Percentiles rank a stretch among this genome's conserved stretches.
phyloP scores from a whole-genome alignment of 2,329 filamentous ascomycete genomes.

The Fusarium brevicatenulatum region DNA sequence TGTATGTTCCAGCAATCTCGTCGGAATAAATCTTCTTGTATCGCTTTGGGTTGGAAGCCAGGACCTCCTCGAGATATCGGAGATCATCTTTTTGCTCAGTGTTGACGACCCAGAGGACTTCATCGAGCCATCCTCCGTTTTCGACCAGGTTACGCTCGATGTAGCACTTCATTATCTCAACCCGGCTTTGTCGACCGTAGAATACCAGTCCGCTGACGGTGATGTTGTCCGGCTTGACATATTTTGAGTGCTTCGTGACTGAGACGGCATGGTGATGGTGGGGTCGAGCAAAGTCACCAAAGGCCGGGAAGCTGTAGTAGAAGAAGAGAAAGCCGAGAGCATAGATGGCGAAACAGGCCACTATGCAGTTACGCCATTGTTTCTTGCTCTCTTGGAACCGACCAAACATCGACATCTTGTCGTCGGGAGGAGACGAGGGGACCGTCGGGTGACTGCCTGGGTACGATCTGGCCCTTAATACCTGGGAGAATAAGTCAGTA shows the following conservation, averaged over 20 bases:
- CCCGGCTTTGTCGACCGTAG: slow-evolving; percentile 29
- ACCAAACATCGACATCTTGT: not conserved
- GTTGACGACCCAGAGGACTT: slow-evolving; percentile 34
- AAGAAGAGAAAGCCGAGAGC: not conserved
- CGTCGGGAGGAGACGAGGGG: not conserved
- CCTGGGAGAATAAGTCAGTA: not conserved
- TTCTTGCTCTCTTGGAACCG: slow-evolving; percentile 6
- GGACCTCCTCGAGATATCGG: slow-evolving; percentile 26
- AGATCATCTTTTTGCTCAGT: slow-evolving; percentile 14
- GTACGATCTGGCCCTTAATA: not conserved
- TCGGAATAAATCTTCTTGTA: slow-evolving; percentile 28
- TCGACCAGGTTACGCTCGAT: slow-evolving; percentile 34
- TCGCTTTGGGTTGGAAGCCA: slow-evolving; percentile 22
- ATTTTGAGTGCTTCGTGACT: not conserved
- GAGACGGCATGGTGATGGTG: not conserved
- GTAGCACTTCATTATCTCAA: slow-evolving; percentile 30
- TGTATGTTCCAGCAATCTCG: slow-evolving; percentile 12
- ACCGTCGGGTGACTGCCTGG: not conserved
- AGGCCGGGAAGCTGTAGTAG: not conserved
- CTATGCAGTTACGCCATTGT: not conserved
- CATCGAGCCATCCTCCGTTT: slow-evolving; percentile 34
- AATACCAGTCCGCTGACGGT: slow-evolving; percentile 32
- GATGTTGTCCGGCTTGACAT: slow-evolving; percentile 22
- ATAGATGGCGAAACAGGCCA: not conserved
- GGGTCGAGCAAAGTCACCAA: not conserved